Conservation (phyloP, 495 filamentous ascomycete species). For the Astrothelium subdiscretum region DNA sequence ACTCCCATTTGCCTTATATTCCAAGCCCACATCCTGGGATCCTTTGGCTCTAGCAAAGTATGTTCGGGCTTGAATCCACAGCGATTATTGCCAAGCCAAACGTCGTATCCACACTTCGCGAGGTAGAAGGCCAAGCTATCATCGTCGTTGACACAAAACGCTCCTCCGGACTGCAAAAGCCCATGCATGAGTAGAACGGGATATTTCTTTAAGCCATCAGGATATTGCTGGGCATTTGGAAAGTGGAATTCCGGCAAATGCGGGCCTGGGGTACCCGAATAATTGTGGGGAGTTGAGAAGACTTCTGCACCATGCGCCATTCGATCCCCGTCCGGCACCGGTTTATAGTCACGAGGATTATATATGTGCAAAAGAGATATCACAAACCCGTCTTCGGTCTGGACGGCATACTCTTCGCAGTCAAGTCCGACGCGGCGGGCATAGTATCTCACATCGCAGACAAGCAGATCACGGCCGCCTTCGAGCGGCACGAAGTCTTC, state of each 20-base stretch:
- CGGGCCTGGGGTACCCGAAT: conserved; percentile 16
- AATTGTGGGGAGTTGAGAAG: conserved; percentile 23
- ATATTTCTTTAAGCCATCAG: conserved; percentile 50
- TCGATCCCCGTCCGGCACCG: conserved; percentile 13
- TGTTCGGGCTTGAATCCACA: conserved; percentile 78
- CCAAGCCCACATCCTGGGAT: conserved; percentile 96
- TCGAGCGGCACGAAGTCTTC: conserved; percentile 56
- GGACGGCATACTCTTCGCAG: conserved; percentile 68
- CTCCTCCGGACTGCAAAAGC: conserved; percentile 73
- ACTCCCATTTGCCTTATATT: conserved; percentile 92
- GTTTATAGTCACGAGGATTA: conserved; percentile 59
- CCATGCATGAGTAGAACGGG: conserved; percentile 85
- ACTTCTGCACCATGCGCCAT: conserved; percentile 20
- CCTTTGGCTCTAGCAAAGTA: conserved; percentile 51
- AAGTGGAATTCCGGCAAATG: conserved; percentile 6
- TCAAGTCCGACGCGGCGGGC: conserved; percentile 81
- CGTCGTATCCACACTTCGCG: conserved; percentile 86
- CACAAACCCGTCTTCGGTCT: conserved; percentile 92
- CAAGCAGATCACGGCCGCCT: conserved; percentile 64
- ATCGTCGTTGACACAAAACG: conserved; percentile 86
- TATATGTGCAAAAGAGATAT: conserved; percentile 84
- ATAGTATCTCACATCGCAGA: conserved; percentile 78
- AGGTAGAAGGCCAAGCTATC: conserved; percentile 84
- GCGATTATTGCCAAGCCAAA: conserved; percentile 93
- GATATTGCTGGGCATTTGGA: conserved; percentile 11